Conservation (phyloP, 2,329 filamentous ascomycete species). For the Alternaria infectoria region DNA sequence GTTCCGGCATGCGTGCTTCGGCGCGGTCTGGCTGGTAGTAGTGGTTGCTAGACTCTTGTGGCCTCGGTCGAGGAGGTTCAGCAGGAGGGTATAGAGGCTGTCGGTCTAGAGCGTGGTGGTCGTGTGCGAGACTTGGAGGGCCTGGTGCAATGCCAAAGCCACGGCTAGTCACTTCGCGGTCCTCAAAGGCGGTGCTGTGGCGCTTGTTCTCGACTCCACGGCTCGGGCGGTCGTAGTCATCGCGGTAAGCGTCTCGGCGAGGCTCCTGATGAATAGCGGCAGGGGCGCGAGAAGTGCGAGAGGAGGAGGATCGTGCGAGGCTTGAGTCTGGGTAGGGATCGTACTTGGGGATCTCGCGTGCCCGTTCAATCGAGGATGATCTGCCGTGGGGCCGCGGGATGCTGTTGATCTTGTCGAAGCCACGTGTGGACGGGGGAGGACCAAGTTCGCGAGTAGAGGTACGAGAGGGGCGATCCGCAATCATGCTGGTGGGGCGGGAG, state of each 20-base stretch:
- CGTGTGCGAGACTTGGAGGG: slow-evolving; percentile 28
- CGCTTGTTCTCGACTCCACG: slow-evolving; percentile 50
- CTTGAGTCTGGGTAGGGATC: slow-evolving; percentile 48
- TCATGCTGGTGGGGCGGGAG: slow-evolving; percentile 54
- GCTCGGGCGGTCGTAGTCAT: slow-evolving; percentile 53
- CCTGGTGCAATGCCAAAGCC: slow-evolving; percentile 55
- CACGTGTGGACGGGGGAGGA: slow-evolving; percentile 73
- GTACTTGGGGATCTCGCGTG: slow-evolving; percentile 43
- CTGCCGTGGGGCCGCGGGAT: slow-evolving; percentile 33
- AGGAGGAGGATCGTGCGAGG: slow-evolving; percentile 43
- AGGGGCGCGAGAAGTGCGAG: slow-evolving; percentile 50
- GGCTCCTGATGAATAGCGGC: slow-evolving; percentile 57
- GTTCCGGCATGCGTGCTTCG: slow-evolving; percentile 40
- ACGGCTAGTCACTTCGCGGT: slow-evolving; percentile 53
- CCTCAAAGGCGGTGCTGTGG: slow-evolving; percentile 45
- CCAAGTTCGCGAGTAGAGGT: slow-evolving; percentile 46
- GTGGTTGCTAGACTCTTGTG: slow-evolving; percentile 24
- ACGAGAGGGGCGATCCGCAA: slow-evolving; percentile 47
- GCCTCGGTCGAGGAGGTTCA: slow-evolving; percentile 22
- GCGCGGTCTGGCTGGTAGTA: slow-evolving; percentile 37
- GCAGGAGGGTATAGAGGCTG: slow-evolving; percentile 34
- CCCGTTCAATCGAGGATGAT: slow-evolving; percentile 41
- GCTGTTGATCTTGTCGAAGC: slow-evolving; percentile 70
- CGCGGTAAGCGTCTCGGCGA: slow-evolving; percentile 50
- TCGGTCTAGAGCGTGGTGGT: slow-evolving; percentile 49